Evolutionary conservation across 164 flowering plant genomes (phyloP).

Genomic region (Aristolochia contorta): DNA sequence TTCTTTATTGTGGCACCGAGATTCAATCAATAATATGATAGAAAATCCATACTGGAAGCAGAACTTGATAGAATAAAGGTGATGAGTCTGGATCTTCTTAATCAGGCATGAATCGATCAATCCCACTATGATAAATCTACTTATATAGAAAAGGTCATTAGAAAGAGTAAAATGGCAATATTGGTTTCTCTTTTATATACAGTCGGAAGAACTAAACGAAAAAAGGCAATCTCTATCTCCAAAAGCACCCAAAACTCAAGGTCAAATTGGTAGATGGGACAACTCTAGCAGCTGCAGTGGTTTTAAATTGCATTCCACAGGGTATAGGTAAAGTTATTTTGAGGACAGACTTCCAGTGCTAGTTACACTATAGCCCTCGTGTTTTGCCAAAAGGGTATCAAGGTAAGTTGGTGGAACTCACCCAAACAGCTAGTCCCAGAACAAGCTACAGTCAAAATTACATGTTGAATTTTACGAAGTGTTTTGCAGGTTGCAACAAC

Average conservation of each 20-base stretch:
- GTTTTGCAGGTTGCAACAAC: constrained; percentile 20
- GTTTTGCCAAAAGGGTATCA: constrained; percentile 37
- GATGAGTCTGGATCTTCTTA: constrained; percentile 52
- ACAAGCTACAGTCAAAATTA: too few relatives aligned
- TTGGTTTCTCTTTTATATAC: not conserved
- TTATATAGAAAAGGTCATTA: too few relatives aligned
- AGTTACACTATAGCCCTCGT: constrained; percentile 24
- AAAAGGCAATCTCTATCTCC: constrained; percentile 51
- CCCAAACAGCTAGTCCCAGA: too few relatives aligned
- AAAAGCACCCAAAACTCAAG: constrained; percentile 38
- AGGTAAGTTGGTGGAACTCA: constrained; percentile 20
- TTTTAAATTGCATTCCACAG: constrained; percentile 47
- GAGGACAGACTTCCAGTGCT: constrained; percentile 31
- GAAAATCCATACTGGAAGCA: constrained; percentile 59
- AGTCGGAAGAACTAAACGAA: constrained; percentile 55
- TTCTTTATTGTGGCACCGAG: constrained; percentile 24
- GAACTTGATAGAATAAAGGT: constrained; percentile 45
- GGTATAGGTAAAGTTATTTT: constrained; percentile 44
- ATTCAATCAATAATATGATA: constrained; percentile 40
- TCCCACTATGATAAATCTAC: too few relatives aligned
- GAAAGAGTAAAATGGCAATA: too few relatives aligned
- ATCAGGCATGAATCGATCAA: constrained; percentile 39
- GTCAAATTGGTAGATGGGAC: constrained; percentile 64
- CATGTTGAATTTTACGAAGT: too few relatives aligned
- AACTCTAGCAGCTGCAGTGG: constrained; percentile 51